Evolutionary conservation across 2,329 filamentous ascomycete species (phyloP).

Genomic region (Zymoseptoria ardabiliae): DNA sequence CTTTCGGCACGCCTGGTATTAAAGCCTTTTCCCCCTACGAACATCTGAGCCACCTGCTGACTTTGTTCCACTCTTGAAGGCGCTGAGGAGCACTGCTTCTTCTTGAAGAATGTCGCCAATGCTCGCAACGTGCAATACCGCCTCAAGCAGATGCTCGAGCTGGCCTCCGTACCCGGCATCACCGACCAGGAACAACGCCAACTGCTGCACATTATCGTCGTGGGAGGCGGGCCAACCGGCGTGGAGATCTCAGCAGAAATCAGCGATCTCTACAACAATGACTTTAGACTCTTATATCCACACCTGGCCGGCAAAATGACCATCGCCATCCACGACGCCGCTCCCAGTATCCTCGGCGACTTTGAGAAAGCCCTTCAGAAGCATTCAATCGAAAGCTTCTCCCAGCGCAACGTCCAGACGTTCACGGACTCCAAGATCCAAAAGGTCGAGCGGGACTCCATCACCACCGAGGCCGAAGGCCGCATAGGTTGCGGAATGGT

Average conservation of each 20-base stretch:
- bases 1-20: slow-evolving; percentile 18
- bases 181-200: slow-evolving; percentile 26
- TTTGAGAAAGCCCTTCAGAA: slow-evolving; percentile 38
- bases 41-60: too few species aligned
- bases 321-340: slow-evolving; percentile 38
- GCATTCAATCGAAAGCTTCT: slow-evolving; percentile 35
- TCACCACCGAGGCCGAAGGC: slow-evolving; percentile 32
- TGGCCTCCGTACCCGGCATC: slow-evolving; percentile 29
- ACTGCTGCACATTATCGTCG: slow-evolving; percentile 33
- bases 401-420: slow-evolving; percentile 33
- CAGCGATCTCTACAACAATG: slow-evolving; percentile 35
- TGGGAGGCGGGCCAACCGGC: slow-evolving; percentile 39
- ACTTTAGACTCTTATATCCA: slow-evolving; percentile 36
- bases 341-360: slow-evolving; percentile 15
- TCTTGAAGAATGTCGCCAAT: slow-evolving; percentile 16
- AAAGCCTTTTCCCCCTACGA: too few species aligned
- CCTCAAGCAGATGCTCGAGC: slow-evolving; percentile 31
- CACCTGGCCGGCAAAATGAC: slow-evolving; percentile 33
- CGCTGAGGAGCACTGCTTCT: slow-evolving; percentile 17
- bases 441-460: slow-evolving; percentile 27
- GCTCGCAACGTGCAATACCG: slow-evolving; percentile 26
- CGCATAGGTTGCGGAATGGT: slow-evolving; percentile 32
- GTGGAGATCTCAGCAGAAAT: slow-evolving; percentile 40
- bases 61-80: too few species aligned
- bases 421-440: slow-evolving; percentile 33